Conservation (phyloP, 495 filamentous ascomycete genomes). For the Parathielavia hyrcaniae region DNA sequence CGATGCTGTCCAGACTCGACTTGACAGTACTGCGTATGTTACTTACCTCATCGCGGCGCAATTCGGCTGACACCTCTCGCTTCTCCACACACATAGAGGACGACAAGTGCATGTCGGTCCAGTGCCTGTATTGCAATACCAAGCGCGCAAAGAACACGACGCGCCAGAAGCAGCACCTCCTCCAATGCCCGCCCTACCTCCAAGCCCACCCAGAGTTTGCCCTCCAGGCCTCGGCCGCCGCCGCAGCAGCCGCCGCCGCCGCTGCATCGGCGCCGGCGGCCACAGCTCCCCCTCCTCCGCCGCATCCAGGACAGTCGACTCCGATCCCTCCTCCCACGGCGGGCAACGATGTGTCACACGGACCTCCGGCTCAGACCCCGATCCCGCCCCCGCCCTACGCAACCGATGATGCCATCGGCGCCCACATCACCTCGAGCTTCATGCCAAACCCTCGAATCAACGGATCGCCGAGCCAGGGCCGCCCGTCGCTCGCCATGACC, state of each 20-base stretch:
- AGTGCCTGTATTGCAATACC: slow-evolving; percentile 29
- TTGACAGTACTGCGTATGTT: slow-evolving; percentile 6
- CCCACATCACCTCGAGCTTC: slow-evolving; percentile 24
- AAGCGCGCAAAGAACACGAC: slow-evolving; percentile 32
- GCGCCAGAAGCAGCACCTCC: slow-evolving; percentile 31
- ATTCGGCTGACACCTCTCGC: slow-evolving; percentile 2
- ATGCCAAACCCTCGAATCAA: slow-evolving; percentile 31
- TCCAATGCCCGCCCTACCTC: slow-evolving; percentile 25
- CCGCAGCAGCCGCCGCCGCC: neutral
- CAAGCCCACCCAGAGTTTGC: slow-evolving; percentile 26
- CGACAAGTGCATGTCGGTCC: slow-evolving; percentile 25
- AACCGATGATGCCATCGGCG: slow-evolving; percentile 4
- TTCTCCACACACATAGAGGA: slow-evolving; percentile 10
- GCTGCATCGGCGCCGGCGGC: neutral
- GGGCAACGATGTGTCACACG: slow-evolving; percentile 2
- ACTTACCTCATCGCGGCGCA: slow-evolving; percentile 4
- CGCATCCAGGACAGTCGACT: neutral
- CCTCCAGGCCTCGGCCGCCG: slow-evolving; percentile 15
- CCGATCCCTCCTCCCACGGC: neutral
- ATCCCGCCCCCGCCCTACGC: neutral
- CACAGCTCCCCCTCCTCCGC: neutral
- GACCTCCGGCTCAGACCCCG: neutral
- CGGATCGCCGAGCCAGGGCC: slow-evolving; percentile 15
- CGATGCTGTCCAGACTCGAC: neutral
- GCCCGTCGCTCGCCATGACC: slow-evolving; percentile 14